phyloP scores from a whole-genome alignment of 495 filamentous ascomycete genomes.

The Haplographium delicatum region DNA sequence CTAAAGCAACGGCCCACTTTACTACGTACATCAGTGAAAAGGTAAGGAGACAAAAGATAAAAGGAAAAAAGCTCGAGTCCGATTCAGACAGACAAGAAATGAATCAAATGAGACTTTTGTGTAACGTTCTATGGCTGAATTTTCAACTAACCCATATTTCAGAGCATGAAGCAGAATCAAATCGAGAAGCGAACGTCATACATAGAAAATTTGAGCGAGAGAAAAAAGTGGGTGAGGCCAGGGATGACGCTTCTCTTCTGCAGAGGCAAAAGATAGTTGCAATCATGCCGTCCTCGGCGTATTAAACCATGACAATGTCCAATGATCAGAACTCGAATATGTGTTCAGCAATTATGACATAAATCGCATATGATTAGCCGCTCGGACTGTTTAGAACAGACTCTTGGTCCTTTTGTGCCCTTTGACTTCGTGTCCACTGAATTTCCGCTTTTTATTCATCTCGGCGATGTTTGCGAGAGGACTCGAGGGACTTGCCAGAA shows the following conservation, averaged over 20 bases:
- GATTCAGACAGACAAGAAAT: too few relatives aligned
- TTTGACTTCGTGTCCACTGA: conserved; percentile 29
- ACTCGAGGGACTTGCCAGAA: conserved; percentile 32
- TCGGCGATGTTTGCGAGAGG: conserved; percentile 30
- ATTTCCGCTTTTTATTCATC: conserved; percentile 44
- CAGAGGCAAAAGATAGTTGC: background rate
- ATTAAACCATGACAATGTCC: conserved; percentile 1
- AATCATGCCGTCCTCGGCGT: conserved; percentile 28
- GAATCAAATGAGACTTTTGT: too few relatives aligned
- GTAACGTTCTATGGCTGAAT: too few relatives aligned
- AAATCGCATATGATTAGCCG: conserved; percentile 23
- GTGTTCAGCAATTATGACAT: conserved; percentile 19
- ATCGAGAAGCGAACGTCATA: too few relatives aligned
- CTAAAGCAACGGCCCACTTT: too few relatives aligned
- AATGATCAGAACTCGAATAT: background rate
- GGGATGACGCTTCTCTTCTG: conserved; percentile 19
- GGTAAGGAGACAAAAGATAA: too few relatives aligned
- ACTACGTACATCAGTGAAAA: too few relatives aligned
- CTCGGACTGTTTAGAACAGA: too few relatives aligned
- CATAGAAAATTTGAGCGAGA: too few relatives aligned
- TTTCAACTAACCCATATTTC: too few relatives aligned
- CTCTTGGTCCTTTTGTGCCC: conserved; percentile 47
- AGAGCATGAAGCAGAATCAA: too few relatives aligned
- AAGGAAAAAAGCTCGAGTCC: too few relatives aligned
- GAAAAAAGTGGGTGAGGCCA: conserved; percentile 25